Conservation (phyloP, 768 basidiomycete genomes). For the Lactifluus piperatus region DNA sequence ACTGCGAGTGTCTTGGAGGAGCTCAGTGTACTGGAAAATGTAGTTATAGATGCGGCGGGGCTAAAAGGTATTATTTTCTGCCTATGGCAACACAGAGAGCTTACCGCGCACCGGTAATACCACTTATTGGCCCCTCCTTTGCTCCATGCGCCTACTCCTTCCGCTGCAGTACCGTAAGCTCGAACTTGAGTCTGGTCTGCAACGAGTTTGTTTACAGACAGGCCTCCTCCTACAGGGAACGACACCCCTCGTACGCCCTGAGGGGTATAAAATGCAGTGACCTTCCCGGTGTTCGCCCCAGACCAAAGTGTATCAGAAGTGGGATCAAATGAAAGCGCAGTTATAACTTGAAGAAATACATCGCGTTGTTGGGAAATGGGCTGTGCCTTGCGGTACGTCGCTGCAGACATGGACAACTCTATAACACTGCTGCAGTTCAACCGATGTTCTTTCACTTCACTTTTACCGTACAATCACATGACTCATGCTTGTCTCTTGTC, state of each 20-base stretch:
- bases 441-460: neutral
- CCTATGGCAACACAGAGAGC: slow-evolving; percentile 30
- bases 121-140: slow-evolving; percentile 84
- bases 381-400: slow-evolving; percentile 21
- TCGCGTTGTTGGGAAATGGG: slow-evolving; percentile 23
- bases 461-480: neutral
- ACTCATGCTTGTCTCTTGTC: no score
- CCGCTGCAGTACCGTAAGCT: slow-evolving; percentile 48
- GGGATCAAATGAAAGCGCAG: slow-evolving; percentile 82
- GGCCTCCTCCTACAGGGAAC: slow-evolving; percentile 61
- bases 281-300: slow-evolving; percentile 61
- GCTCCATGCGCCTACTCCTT: slow-evolving; percentile 69
- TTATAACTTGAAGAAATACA: slow-evolving; percentile 41
- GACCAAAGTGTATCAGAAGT: slow-evolving; percentile 87
- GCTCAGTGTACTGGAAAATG: slow-evolving; percentile 39
- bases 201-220: slow-evolving; percentile 63
- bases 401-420: slow-evolving; percentile 10
- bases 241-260: slow-evolving; percentile 60
- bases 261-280: slow-evolving; percentile 58
- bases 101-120: slow-evolving; percentile 56
- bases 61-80: slow-evolving; percentile 29
- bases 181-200: slow-evolving; percentile 75
- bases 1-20: slow-evolving; percentile 51
- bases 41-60: slow-evolving; percentile 29
- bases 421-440: neutral